A percentile compares a stretch with the other conserved stretches of the same genome.
These are phyloP conservation scores for Alternaria tenuissima DNA, from an alignment of 2,329 filamentous ascomycete species.

Conservation along the genomic window DNA sequence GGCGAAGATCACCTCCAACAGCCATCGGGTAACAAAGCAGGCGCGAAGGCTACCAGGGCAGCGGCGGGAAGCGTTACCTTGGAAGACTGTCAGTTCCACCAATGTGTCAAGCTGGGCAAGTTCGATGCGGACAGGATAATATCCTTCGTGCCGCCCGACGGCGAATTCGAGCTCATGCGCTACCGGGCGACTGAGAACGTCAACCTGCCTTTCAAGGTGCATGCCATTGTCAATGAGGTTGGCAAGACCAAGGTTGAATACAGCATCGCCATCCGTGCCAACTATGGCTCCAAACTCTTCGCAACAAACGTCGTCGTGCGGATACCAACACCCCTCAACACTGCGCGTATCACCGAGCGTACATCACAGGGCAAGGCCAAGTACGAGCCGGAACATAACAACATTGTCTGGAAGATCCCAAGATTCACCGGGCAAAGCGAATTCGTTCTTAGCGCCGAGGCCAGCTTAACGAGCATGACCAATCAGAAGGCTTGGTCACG, in stretches of 20 bases:
- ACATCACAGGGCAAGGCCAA: slow-evolving; percentile 97
- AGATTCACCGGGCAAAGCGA: slow-evolving; percentile 99
- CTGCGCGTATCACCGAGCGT: slow-evolving; percentile 89
- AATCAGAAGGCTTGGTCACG: slow-evolving; percentile 97
- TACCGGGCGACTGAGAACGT: slow-evolving; percentile 99
- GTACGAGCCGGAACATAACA: slow-evolving; percentile 97
- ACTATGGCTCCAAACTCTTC: slow-evolving; percentile 95
- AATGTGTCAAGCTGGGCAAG: slow-evolving; percentile 96
- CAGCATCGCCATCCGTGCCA: slow-evolving; percentile 95
- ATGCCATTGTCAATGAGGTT: slow-evolving; percentile 97
- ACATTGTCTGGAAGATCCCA: slow-evolving; percentile 98
- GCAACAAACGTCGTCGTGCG: slow-evolving; percentile 95
- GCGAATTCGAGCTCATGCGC: slow-evolving; percentile 98
- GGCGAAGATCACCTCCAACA: slow-evolving; percentile 69
- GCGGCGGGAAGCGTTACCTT: slow-evolving; percentile 94
- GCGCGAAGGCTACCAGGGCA: slow-evolving; percentile 90
- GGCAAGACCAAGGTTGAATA: slow-evolving; percentile 98
- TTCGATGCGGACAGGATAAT: slow-evolving; percentile 98
- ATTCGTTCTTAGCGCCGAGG: slow-evolving; percentile 93
- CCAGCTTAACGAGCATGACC: slow-evolving; percentile 93
- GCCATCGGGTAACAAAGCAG: slow-evolving; percentile 77
- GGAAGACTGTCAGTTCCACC: slow-evolving; percentile 98
- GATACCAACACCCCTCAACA: slow-evolving; percentile 96
- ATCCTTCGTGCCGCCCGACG: slow-evolving; percentile 94
- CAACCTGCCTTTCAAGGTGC: slow-evolving; percentile 97